Evolutionary conservation across 1,139 yeast species (phyloP).

Genomic region (Scheffersomyces lignicola): DNA sequence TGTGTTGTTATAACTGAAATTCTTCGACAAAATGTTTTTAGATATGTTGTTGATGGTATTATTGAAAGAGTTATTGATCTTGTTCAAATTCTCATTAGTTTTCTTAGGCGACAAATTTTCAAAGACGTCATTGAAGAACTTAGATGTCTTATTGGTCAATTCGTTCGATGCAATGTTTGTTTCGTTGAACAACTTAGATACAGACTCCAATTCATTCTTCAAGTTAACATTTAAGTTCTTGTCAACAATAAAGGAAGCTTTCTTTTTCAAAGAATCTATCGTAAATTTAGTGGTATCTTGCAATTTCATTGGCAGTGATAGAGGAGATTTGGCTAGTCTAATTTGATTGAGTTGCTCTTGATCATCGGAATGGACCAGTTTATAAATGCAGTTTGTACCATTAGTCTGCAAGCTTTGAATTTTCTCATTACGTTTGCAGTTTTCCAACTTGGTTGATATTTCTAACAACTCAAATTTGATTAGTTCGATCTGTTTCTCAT

Average conservation of each 20-base stretch:
- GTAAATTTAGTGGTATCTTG: constrained; percentile 8
- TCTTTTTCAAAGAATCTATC: constrained; percentile 10
- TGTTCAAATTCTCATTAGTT: constrained; percentile 4
- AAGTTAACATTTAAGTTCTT: constrained; percentile 7
- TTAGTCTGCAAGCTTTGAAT: constrained; percentile 5
- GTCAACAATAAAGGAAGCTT: constrained; percentile 8
- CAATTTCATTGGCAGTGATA: constrained; percentile 1
- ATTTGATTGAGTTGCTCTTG: constrained; percentile 6
- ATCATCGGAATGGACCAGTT: constrained; percentile 12
- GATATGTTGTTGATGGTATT: constrained; percentile 6
- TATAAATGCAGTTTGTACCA: constrained; percentile 10
- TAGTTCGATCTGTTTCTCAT: constrained; percentile 22
- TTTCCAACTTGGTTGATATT: constrained; percentile 21
- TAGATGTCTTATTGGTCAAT: constrained; percentile 22
- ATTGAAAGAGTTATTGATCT: constrained; percentile 1
- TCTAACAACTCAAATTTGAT: constrained; percentile 31
- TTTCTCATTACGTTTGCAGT: constrained; percentile 10
- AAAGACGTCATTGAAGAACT: constrained; percentile 20
- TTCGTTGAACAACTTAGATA: constrained; percentile 10
- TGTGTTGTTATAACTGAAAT: constrained; percentile 1
- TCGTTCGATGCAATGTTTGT: constrained; percentile 12
- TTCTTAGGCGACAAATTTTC: constrained; percentile 17
- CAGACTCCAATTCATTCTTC: constrained; percentile 5
- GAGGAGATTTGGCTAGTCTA: constrained; percentile 1
- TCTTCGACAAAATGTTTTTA: constrained; percentile 5